Percentiles rank a stretch among this genome's conserved stretches.
phyloP scores from a whole-genome alignment of 2,329 filamentous ascomycete species.

The Pseudogymnoascus sp. region DNA sequence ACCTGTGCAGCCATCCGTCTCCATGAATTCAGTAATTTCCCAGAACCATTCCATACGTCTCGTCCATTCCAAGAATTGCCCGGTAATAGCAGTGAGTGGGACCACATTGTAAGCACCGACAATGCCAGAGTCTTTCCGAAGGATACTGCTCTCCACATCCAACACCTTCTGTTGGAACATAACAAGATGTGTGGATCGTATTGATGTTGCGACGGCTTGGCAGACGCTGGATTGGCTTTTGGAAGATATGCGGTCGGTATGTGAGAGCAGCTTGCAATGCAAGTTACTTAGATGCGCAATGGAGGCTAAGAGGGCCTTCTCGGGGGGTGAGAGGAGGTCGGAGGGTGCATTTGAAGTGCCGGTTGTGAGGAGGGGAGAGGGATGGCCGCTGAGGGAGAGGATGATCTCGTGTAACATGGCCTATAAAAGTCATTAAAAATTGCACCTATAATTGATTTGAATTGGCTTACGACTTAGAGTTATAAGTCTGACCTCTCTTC shows the following conservation, averaged over 20 bases:
- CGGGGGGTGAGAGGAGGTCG: slow-evolving; percentile 62
- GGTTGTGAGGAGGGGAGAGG: slow-evolving; percentile 72
- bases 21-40: slow-evolving; percentile 64
- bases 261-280: slow-evolving; percentile 63
- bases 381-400: slow-evolving; percentile 89
- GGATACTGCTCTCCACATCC: slow-evolving; percentile 71
- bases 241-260: slow-evolving; percentile 59
- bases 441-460: slow-evolving; percentile 7
- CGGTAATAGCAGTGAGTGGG: slow-evolving; percentile 75
- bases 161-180: slow-evolving; percentile 79
- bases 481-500: slow-evolving; percentile 9
- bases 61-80: slow-evolving; percentile 81
- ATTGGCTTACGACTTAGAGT: slow-evolving; percentile 10
- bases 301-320: slow-evolving; percentile 71
- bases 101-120: slow-evolving; percentile 94
- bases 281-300: slow-evolving; percentile 71
- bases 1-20: slow-evolving; percentile 50
- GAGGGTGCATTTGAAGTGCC: slow-evolving; percentile 34
- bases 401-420: slow-evolving; percentile 96
- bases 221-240: slow-evolving; percentile 76
- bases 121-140: slow-evolving; percentile 66
- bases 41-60: slow-evolving; percentile 81
- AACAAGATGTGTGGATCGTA: slow-evolving; percentile 66
- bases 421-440: slow-evolving; percentile 11
- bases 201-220: slow-evolving; percentile 74